Evolutionary conservation across 1,139 yeast genomes (phyloP), one percentile per base, ranked within the genome.

Genomic region (Scheffersomyces cryptocercus): DNA sequence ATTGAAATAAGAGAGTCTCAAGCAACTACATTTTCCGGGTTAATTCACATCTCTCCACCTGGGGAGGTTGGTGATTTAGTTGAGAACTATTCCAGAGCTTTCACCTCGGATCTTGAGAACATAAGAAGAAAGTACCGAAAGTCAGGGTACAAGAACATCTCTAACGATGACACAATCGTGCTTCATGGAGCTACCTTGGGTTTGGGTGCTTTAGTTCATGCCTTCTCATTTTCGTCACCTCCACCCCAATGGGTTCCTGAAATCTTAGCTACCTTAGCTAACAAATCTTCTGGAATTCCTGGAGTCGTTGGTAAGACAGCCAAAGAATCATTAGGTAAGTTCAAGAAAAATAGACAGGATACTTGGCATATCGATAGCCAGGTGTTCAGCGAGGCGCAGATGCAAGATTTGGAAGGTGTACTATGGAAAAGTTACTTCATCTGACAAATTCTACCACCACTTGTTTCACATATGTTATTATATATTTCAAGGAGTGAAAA

Each of bases 351-450:
- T 5, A 80, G 99, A 53, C 96, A 91, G 46, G 99, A 95, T 59
- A 89, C 97, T 0, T 95, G 99, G 99, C 96, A 88, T 54, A 79
- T 89, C 50, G 99, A 95, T 62, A 79, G 88, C 47, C 75, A 75
- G 54, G 82, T 81, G 6, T 95, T 95, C 62, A 81, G 84, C 5
- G 81, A 78, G 41, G 88, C 85, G 11, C 96, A 93, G 64, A 73
- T 90, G 40, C 95, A 90, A 57, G 97, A 90, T 62, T 71, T 95
- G 43, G 98, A 93, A 62, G 99, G 99, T 36, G 97, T 93, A 3
- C 69, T 91, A 35, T 86, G 96, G 87, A 87, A 88, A 63, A 88
- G 95, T 62, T 95, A 95, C 60, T 91, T 90, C 66, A 89, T 91
- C 32, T 89, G 65, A 37, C 8, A 20, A 5, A 20, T 5, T 20